Base-by-base conservation (phyloP, 352 stramenopile genomes). In the Pythium monospermum region DNA sequence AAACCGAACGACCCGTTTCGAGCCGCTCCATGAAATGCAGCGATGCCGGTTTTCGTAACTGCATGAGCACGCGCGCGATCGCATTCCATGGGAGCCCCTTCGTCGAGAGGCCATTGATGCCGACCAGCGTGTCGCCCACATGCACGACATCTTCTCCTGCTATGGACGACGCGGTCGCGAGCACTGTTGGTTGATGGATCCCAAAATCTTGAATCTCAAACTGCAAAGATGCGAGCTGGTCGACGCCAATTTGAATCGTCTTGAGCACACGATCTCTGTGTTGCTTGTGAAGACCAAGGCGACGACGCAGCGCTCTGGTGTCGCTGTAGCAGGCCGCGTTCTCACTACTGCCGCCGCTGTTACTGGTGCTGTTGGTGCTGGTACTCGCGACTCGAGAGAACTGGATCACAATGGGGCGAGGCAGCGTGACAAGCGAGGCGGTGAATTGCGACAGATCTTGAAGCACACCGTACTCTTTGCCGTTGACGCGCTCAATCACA, bases 381-480 rank as follows among this genome's bases (percentile, higher is more conserved):
- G n/a, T 15, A 19, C 27, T 11, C 7, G 50, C 43, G 44, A 71
- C 66, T 42, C 71, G 67, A 0, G 76, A 86, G 50, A 91, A 88
- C 3, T 51, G 71, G 12, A 91, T 83, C 44, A 71, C 71, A 10
- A 91, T 47, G 8, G 83, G 83, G 6, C 83, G 76, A 27, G 76
- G 72, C 13, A 91, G 59, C 8, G 63, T 69, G n/a, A 88, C 61
- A 32, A 94, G 49, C 38, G 59, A 76, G 6, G 81, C 72, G 4
- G 83, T 94, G 36, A 94, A 94, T 59, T 94, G 78, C 22, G 76
- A 90, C 26, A 94, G 57, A 66, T 91, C 81, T 12, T 53, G 73
- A 16, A 94, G 49, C 18, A 68, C 39, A 7, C 83, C 83, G 39
- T 88, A 86, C 1, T 50, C 38, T 22, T 78, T 69, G 16, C 71